Conservation (phyloP, 2,329 filamentous ascomycete species). For the Didymellaceae sp. region DNA sequence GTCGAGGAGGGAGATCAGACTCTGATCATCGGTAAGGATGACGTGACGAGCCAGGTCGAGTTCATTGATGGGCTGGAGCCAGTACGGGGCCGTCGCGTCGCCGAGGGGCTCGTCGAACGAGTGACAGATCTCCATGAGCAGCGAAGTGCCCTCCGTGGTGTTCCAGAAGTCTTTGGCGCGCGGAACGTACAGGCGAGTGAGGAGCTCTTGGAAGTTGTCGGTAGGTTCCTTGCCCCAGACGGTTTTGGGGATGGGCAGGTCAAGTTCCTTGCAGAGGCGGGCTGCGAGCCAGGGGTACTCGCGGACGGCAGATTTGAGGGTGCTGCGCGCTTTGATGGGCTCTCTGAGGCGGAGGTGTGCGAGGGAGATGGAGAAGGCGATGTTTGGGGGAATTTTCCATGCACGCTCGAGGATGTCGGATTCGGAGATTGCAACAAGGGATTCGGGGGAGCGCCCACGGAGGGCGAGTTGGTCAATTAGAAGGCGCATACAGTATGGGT, state of each 20-base stretch:
- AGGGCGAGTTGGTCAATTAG: slow-evolving; percentile 84
- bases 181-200: slow-evolving; percentile 76
- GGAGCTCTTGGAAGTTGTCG: slow-evolving; percentile 69
- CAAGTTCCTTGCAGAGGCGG: slow-evolving; percentile 78
- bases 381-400: slow-evolving; percentile 68
- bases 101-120: slow-evolving; percentile 46
- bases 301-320: slow-evolving; percentile 72
- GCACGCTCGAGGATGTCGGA: slow-evolving; percentile 55
- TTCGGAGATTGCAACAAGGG: slow-evolving; percentile 74
- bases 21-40: slow-evolving; percentile 76
- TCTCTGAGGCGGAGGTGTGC: slow-evolving; percentile 77
- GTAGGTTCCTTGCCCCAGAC: slow-evolving; percentile 82
- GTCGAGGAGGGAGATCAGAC: slow-evolving; percentile 74
- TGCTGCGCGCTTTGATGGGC: slow-evolving; percentile 66
- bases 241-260: slow-evolving; percentile 74
- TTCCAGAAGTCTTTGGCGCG: slow-evolving; percentile 87
- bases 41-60: slow-evolving; percentile 73
- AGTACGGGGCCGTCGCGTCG: slow-evolving; percentile 39
- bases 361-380: slow-evolving; percentile 77
- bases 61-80: slow-evolving; percentile 39
- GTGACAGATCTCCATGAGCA: slow-evolving; percentile 74
- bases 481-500: slow-evolving; percentile 84
- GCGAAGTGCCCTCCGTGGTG: slow-evolving; percentile 69
- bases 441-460: slow-evolving; percentile 76
- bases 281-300: slow-evolving; percentile 84